A percentile compares a stretch with the other conserved stretches of the same genome.
phyloP scores from a whole-genome alignment of 2,329 filamentous ascomycete genomes.

The Chrysoporthe deuterocubensis region DNA sequence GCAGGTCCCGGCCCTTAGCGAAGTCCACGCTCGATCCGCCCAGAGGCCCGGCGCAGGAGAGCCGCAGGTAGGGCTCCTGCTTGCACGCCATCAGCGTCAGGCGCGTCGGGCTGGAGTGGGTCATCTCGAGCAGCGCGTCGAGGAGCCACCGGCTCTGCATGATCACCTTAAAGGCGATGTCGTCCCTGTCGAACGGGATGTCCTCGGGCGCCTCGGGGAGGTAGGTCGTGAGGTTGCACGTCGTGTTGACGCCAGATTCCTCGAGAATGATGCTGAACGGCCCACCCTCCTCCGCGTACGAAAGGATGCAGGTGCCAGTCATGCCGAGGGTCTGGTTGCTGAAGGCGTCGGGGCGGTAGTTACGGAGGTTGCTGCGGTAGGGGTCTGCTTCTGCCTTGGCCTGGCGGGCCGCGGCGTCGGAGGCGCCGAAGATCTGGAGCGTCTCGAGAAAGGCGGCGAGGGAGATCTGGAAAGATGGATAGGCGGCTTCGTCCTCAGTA shows the following conservation, averaged over 20 bases:
- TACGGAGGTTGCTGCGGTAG: slow-evolving; percentile 64
- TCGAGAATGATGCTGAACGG: slow-evolving; percentile 85
- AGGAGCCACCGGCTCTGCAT: slow-evolving; percentile 79
- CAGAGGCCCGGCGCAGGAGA: slow-evolving; percentile 67
- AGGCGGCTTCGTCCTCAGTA: slow-evolving; percentile 46
- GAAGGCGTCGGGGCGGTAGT: slow-evolving; percentile 74
- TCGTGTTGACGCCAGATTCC: slow-evolving; percentile 85
- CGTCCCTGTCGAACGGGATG: slow-evolving; percentile 85
- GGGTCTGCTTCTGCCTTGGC: slow-evolving; percentile 63
- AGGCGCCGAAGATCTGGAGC: slow-evolving; percentile 91
- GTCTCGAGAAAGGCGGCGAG: slow-evolving; percentile 88
- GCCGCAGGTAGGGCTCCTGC: slow-evolving; percentile 70
- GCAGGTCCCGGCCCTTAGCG: slow-evolving; percentile 64
- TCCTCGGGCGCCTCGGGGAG: slow-evolving; percentile 74
- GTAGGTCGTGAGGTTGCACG: slow-evolving; percentile 89
- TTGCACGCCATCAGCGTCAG: slow-evolving; percentile 71
- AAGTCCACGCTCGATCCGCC: slow-evolving; percentile 70
- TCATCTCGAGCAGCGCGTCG: slow-evolving; percentile 72
- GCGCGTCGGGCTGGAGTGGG: slow-evolving; percentile 71
- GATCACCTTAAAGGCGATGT: slow-evolving; percentile 88
- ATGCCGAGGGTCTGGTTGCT: slow-evolving; percentile 82
- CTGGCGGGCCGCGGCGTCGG: slow-evolving; percentile 65
- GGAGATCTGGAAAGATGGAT: slow-evolving; percentile 83
- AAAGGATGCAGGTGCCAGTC: slow-evolving; percentile 81
- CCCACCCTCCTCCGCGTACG: slow-evolving; percentile 74